Evolutionary conservation across 2,329 filamentous ascomycete genomes (phyloP), one percentile per base, ranked within the genome.

Genomic region (Venturia pyrina): DNA sequence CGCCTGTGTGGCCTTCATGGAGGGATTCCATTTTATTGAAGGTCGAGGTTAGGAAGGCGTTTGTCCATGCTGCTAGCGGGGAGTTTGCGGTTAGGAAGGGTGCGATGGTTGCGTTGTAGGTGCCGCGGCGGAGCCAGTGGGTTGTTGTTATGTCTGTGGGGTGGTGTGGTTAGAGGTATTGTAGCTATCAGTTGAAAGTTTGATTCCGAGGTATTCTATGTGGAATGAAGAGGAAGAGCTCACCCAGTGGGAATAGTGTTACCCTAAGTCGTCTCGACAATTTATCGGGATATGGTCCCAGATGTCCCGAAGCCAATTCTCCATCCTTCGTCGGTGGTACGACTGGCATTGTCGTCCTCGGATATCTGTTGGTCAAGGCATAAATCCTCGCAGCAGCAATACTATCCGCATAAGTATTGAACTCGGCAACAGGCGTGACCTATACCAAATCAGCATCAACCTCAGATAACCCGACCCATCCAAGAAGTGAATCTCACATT

Each of bases 331-430:
- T 13, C 2, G 65, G 66, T 19, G 87, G 78, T 0, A 70, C 66
- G 0, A 87, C 86, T 0, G 95, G 92, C 83, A 97, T 90, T 4
- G 92, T 97, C 2, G 87, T 89, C 15, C 82, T 77, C 0, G 95
- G 95, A 43, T 79, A 86, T 2, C 75, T 77, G 13, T 77, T 79
- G n/a, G 80, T 80, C 15, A 82, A 73, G 1, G 80, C 79, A 66
- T 80, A 81, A 43, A 82, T 71, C 56, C 80, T 75, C 1, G 80
- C 80, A 8, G 79, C 77, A 40, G 80, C 80, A 64, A 81, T 72
- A 61, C 76, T 75, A 69, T 99, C 96, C 66, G 95, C 93, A 73
- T 91, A 96, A 66, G 89, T 89, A 80, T 99, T 99, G 84, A 99
- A 99, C 75, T 99, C 95, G 68, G 90, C 57, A 59, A 56, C 32